Base-by-base conservation (phyloP, 106 monocot species). In the Chionographis japonica region DNA sequence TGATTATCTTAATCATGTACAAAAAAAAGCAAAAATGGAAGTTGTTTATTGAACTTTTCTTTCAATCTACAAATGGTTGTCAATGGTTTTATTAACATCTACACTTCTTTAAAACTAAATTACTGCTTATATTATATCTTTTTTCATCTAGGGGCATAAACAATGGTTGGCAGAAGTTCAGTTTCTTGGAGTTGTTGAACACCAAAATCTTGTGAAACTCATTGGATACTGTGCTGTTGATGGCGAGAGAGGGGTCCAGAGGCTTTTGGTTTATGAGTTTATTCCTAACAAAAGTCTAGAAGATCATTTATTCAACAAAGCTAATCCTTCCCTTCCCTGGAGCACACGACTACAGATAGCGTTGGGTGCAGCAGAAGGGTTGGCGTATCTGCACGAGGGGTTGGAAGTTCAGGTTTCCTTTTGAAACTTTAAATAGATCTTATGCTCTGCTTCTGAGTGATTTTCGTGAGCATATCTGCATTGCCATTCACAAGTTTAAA, bases 141-240 rank as follows among this genome's bases (percentile, higher is more conserved):
- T 53, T 20, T 4, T 64, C 19, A 18, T 14, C 66, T 62, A 92
- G 92, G 92, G 92, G 10, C 88, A 92, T 73, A 92, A 83, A 52
- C 80, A 92, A 69, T 92, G 92, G 92, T 20, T 92, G 50, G 75
- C 88, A 67, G 92, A 92, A 85, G 88, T 92, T 58, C 88, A 75
- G 54, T 92, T 92, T 67, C 92, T 92, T 67, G 79, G 74, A 56
- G 77, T 92, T 42, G 84, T 88, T 15, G 85, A 92, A 19, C 92
- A 92, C 72, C 88, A 82, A 38, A 92, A 88, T 71, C 85, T 92
- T 57, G 92, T 92, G 58, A 88, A 92, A 74, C 82, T 92, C 56
- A 73, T 92, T 35, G 92, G 92, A 62, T 92, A 92, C 56, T 92
- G 88, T 80, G 81, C 82, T 41, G 71, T 78, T 16, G 85, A 92